Evolutionary conservation across 1,284 basidiomycete genomes (phyloP).

Genomic region (Apiotrichum mycotoxinovorans): DNA sequence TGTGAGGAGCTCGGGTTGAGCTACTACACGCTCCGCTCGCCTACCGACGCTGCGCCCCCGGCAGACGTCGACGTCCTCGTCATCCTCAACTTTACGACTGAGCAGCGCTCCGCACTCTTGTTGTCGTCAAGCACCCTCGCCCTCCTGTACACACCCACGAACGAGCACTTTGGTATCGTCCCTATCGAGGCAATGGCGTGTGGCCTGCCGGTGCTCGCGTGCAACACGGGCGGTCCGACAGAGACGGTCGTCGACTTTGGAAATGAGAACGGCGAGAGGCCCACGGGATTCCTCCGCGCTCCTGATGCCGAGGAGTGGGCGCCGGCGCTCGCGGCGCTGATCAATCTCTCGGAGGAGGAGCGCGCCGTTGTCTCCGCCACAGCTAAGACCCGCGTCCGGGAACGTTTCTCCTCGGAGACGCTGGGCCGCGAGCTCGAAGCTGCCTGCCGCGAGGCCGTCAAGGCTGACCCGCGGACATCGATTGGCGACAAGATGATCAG

Average conservation of each 20-base stretch:
- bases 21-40: conserved; percentile 54
- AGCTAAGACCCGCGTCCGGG: conserved; percentile 60
- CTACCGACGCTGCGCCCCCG: conserved; percentile 49
- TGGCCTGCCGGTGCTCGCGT: conserved; percentile 83
- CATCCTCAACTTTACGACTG: conserved; percentile 77
- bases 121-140: conserved; percentile 61
- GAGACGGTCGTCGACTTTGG: conserved; percentile 72
- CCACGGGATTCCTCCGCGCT: conserved; percentile 63
- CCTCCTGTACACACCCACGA: conserved; percentile 86
- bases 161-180: conserved; percentile 97
- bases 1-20: conserved; percentile 55
- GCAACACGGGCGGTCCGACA: conserved; percentile 83
- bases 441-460: conserved; percentile 57
- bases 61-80: conserved; percentile 66
- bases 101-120: conserved; percentile 73
- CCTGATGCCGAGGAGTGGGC: conserved; percentile 68
- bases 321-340: conserved; percentile 61
- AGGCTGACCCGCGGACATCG: conserved; percentile 33
- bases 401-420: conserved; percentile 60
- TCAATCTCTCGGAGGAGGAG: conserved; percentile 55
- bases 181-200: conserved; percentile 94
- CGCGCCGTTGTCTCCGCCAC: conserved; percentile 56
- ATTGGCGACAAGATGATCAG: conserved; percentile 40
- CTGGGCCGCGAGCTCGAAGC: conserved; percentile 66
- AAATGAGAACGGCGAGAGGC: conserved; percentile 40